phyloP scores from a whole-genome alignment of 495 filamentous ascomycete species.

The Aspergillus asperescens region DNA sequence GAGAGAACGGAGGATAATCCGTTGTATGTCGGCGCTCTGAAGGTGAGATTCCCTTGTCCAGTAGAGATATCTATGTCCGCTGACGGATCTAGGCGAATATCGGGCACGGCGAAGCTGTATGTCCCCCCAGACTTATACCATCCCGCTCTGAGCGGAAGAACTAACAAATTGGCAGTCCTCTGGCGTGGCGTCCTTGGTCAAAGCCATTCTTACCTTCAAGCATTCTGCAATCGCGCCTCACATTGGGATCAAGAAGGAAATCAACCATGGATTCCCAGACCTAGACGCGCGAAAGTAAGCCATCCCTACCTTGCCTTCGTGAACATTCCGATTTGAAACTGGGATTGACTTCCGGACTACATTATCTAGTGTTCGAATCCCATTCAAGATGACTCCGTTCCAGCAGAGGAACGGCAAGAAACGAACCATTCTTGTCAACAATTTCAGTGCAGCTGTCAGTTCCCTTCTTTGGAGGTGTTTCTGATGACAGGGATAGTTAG shows the following conservation, averaged over 20 bases:
- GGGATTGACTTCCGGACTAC: no score
- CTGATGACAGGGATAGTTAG: no score
- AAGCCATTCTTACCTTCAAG: conserved; percentile 27
- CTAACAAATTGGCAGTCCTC: no score
- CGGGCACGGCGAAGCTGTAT: conserved; percentile 38
- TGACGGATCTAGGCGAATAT: no score
- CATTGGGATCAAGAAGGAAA: conserved; percentile 39
- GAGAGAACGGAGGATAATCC: neutral
- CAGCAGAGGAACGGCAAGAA: conserved; percentile 12
- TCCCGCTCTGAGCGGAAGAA: no score
- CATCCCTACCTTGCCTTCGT: no score
- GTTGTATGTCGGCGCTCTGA: conserved; percentile 27
- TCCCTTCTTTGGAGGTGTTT: no score
- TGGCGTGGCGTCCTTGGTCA: conserved; percentile 30
- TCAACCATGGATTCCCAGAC: conserved; percentile 33
- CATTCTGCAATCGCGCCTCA: conserved; percentile 30
- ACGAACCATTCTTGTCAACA: conserved; percentile 26
- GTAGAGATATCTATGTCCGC: no score
- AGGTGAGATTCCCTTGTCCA: no score
- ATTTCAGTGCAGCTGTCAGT: conserved; percentile 33
- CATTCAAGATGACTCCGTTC: neutral
- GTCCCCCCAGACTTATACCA: no score
- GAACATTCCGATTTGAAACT: no score
- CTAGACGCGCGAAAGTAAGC: conserved; percentile 24
- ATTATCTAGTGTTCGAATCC: conserved; percentile 34